These are phyloP conservation scores for Hypoxylon rubiginosum DNA, from an alignment of 2,329 filamentous ascomycete species.

Conservation along the genomic window DNA sequence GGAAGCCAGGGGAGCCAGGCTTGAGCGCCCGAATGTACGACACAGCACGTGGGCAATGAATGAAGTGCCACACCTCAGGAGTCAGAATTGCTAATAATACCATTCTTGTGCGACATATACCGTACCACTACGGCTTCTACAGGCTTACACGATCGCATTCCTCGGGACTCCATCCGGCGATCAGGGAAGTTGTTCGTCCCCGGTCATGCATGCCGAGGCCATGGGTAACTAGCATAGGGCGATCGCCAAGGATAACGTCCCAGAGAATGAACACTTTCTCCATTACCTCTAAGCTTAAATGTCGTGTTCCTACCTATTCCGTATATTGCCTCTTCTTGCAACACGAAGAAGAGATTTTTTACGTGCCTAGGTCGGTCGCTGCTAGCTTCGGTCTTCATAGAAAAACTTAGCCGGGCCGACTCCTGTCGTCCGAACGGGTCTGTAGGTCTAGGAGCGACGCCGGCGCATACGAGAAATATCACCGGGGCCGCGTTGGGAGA, in stretches of 20 bases:
- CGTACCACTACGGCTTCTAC: not conserved
- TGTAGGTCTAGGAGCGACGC: conserved; percentile 8
- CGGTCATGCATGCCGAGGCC: conserved; percentile 30
- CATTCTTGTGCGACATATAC: conserved; percentile 7
- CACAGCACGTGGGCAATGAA: conserved; percentile 8
- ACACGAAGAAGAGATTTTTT: not conserved
- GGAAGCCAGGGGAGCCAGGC: no score
- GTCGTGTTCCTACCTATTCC: not conserved
- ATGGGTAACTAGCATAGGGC: conserved; percentile 21
- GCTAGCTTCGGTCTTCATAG: conserved; percentile 13
- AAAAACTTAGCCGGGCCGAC: conserved; percentile 28
- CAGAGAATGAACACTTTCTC: conserved; percentile 20
- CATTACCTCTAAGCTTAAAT: not conserved
- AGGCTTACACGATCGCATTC: conserved; percentile 6
- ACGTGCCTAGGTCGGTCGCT: not conserved
- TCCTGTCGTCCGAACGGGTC: conserved; percentile 16
- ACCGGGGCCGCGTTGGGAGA: conserved; percentile 24
- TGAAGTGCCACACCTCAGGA: conserved; percentile 1
- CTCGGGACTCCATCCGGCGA: conserved; percentile 15
- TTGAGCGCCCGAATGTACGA: not conserved
- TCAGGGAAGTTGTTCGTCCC: conserved; percentile 18
- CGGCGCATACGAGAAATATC: conserved; percentile 24
- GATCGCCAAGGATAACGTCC: conserved; percentile 32
- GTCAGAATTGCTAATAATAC: conserved; percentile 1
- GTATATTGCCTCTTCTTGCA: not conserved